phyloP scores from a whole-genome alignment of 2,329 filamentous ascomycete genomes.

The Talaromyces amestolkiae region DNA sequence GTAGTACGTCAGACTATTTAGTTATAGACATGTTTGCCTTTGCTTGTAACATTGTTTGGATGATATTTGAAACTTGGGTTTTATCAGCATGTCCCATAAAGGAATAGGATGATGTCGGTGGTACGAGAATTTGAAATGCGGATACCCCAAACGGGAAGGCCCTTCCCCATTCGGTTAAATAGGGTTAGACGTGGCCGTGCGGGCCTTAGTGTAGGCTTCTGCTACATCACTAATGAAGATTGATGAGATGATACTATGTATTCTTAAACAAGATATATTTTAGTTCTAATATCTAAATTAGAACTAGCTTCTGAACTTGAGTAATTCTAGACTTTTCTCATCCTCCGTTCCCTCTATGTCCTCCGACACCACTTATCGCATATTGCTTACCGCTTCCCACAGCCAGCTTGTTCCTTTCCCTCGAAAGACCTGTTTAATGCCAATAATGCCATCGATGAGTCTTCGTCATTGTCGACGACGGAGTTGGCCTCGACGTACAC shows the following conservation, averaged over 20 bases:
- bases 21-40: not conserved
- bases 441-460: constrained; percentile 1
- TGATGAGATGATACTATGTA: no score
- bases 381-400: no score
- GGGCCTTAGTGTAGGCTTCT: no score
- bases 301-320: no score
- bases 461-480: not conserved
- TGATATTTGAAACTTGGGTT: not conserved
- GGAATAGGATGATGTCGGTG: no score
- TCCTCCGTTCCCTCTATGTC: no score
- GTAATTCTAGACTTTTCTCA: not conserved
- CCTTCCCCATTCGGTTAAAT: not conserved
- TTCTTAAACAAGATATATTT: no score
- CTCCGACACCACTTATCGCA: no score
- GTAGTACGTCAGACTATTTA: not conserved
- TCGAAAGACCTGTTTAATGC: not conserved
- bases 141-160: not conserved
- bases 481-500: not conserved
- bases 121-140: not conserved
- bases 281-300: no score
- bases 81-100: no score
- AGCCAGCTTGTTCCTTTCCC: not conserved
- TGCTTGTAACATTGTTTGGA: not conserved
- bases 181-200: not conserved
- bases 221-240: no score